Base-by-base conservation (phyloP, 2,329 filamentous ascomycete genomes). In the Fusarium praegraminearum region DNA sequence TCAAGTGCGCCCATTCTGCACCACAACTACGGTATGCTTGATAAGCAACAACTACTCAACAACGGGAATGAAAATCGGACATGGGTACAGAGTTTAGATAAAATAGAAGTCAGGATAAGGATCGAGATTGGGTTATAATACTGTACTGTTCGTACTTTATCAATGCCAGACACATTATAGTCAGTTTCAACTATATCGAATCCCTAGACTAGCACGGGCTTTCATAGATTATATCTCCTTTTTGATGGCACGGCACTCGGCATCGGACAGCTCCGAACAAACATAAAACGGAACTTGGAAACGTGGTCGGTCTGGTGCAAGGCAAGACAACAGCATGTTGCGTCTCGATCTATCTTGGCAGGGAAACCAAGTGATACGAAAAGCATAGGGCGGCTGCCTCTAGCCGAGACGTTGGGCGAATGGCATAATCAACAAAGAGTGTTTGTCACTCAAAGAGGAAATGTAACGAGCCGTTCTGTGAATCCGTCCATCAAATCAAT, bases 381-480 rank as follows among this genome's bases (percentile, higher is more conserved):
- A 50, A 55, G 28, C 32, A 52, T 71, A 58, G 47, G 65, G 68
- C 68, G 51, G 46, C 54, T 71, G 69, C 60, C 35, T 52, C 61
- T 58, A 71, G 65, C 69, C 69, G 69, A 63, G 46, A 51, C 22
- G 16, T n/a, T 26, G 32, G 32, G 28, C 49, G 53, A 71, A 71
- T 69, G 30, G 41, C 44, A 55, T 32, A 41, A 47, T 35, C n/a
- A 43, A 40, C 43, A 59, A 62, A n/a, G 54, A 52, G 40, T 55
- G 64, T 61, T 69, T 65, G 65, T 68, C 53, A 52, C 35, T 45
- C 54, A 18, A 60, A 43, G 43, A 32, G 33, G n/a, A 13, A 30
- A 70, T 65, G 67, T 68, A 70, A 70, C 62, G 26, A 70, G 54
- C 67, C 67, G 67, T 33, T 45, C 50, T 70, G 64, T 69, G 59